Base-by-base conservation (phyloP, 2,329 filamentous ascomycete species). In the Fusarium hainanense region DNA sequence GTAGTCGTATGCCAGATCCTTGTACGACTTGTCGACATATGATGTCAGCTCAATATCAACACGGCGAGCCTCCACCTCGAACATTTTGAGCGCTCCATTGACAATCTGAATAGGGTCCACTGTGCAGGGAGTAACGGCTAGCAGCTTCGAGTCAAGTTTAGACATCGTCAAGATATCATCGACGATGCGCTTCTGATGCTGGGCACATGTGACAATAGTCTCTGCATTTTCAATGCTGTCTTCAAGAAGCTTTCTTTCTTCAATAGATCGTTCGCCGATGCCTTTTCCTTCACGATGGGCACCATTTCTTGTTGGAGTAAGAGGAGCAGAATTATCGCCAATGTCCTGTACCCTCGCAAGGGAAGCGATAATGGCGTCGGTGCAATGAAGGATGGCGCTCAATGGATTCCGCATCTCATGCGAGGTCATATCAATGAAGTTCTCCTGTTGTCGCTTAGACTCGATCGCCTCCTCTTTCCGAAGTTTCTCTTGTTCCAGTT, bases 181-280 rank as follows among this genome's bases (percentile, higher is more conserved):
- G n/a, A 93, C 89, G 46, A 93, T 92, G 11, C 89, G 83, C 78
- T 94, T 94, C 76, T 95, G 92, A 78, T 95, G 92, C 72, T 93
- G 89, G 2, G 92, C 90, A 71, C 92, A 95, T 12, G 92, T 85
- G 27, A 90, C 87, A 66, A 96, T 94, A 0, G 91, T 94, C 74
- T 94, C 90, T 4, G 91, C 90, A 18, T 91, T 91, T 69, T 94
- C 91, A 48, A 92, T 86, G 62, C 89, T 90, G 71, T 85, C 87
- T 10, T 83, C 81, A 5, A 92, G 76, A 23, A 90, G 79, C 23
- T 82, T 76, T 10, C 76, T 76, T 18, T 81, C 74, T 56, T 82
- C 79, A 5, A 79, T 77, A 76, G 77, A 69, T 54, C 64, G 62
- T 54, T 70, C 73, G 10, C 47, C 34, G 2, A 50, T 28, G 13